Evolutionary conservation across 2,329 filamentous ascomycete genomes (phyloP).

Genomic region (Tympanopsis confertula): DNA sequence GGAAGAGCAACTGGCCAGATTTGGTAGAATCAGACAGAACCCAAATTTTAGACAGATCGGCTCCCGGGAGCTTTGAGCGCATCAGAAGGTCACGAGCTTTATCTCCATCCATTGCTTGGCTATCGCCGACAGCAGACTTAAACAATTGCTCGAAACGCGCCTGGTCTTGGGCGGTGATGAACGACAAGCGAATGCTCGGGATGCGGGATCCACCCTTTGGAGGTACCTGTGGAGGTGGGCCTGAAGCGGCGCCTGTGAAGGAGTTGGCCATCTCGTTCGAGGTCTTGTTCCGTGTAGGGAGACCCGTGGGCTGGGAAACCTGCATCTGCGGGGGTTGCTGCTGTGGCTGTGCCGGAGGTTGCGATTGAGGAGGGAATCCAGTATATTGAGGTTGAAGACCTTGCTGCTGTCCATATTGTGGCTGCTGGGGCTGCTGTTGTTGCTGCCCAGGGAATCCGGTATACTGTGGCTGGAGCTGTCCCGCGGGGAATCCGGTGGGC

Average conservation of each 20-base stretch:
- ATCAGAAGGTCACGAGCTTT: constrained; percentile 83
- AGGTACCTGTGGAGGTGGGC: constrained; percentile 36
- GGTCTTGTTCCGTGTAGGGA: constrained; percentile 54
- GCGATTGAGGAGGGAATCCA: constrained; percentile 23
- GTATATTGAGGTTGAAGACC: constrained; percentile 37
- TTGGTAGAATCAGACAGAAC: constrained; percentile 90
- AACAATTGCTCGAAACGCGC: constrained; percentile 96
- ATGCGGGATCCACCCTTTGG: constrained; percentile 55
- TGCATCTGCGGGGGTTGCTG: constrained; percentile 47
- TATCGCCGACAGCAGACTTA: constrained; percentile 81
- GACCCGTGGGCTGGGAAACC: constrained; percentile 31
- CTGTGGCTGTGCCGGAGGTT: constrained; percentile 48
- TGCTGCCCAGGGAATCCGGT: constrained; percentile 32
- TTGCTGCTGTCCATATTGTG: constrained; percentile 19
- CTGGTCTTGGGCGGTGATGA: constrained; percentile 91
- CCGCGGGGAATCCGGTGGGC: constrained; percentile 49
- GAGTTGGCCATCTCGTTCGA: constrained; percentile 52
- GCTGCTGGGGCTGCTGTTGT: constrained; percentile 5
- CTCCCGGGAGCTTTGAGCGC: constrained; percentile 77
- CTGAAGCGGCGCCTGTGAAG: constrained; percentile 23
- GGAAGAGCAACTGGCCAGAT: constrained; percentile 89
- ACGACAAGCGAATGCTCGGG: constrained; percentile 84
- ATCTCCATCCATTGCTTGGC: constrained; percentile 59
- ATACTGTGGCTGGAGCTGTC: constrained; percentile 39
- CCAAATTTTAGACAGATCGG: constrained; percentile 88